Percentiles rank a stretch among this genome's conserved stretches.
These are phyloP conservation scores for Lactarius hengduanensis DNA, from an alignment of 768 basidiomycete genomes.

Conservation along the genomic window DNA sequence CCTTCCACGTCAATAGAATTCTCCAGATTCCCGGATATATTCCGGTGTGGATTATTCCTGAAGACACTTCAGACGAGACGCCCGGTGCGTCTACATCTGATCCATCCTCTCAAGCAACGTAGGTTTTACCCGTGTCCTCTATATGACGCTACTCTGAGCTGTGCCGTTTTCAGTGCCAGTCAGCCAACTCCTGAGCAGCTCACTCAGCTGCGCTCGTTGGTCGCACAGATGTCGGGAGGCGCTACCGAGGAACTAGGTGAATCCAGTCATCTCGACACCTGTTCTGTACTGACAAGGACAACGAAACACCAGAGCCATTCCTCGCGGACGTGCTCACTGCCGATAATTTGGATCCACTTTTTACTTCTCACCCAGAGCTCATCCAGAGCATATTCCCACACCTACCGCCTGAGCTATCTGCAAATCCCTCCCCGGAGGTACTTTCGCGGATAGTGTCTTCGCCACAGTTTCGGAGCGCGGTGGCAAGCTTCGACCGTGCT, in stretches of 20 bases:
- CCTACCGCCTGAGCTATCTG: constrained; percentile 74
- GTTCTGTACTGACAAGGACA: constrained; percentile 20
- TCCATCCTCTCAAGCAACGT: constrained; percentile 24
- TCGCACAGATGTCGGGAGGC: constrained; percentile 42
- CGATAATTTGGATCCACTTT: constrained; percentile 67
- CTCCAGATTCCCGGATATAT: constrained; percentile 64
- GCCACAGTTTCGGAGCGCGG: constrained; percentile 79
- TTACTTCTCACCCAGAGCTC: constrained; percentile 66
- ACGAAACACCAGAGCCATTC: constrained; percentile 50
- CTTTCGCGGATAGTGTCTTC: constrained; percentile 77
- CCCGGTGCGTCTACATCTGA: constrained; percentile 48
- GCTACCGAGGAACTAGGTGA: constrained; percentile 38
- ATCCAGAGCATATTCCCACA: constrained; percentile 73
- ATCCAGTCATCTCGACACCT: constrained; percentile 14
- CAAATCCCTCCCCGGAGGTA: constrained; percentile 64
- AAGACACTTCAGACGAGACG: constrained; percentile 35
- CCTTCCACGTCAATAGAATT: constrained; percentile 65
- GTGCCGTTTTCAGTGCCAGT: constrained; percentile 14
- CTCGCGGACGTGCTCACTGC: constrained; percentile 77
- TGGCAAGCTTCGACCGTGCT: constrained; percentile 80
- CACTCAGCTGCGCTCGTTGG: constrained; percentile 55
- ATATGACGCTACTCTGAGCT: not conserved
- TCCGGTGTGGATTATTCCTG: constrained; percentile 52
- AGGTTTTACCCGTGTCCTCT: constrained; percentile 8
- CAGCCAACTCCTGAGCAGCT: constrained; percentile 62